phyloP scores from a whole-genome alignment of 2,329 filamentous ascomycete genomes.

The Calonectria fujianensis region DNA sequence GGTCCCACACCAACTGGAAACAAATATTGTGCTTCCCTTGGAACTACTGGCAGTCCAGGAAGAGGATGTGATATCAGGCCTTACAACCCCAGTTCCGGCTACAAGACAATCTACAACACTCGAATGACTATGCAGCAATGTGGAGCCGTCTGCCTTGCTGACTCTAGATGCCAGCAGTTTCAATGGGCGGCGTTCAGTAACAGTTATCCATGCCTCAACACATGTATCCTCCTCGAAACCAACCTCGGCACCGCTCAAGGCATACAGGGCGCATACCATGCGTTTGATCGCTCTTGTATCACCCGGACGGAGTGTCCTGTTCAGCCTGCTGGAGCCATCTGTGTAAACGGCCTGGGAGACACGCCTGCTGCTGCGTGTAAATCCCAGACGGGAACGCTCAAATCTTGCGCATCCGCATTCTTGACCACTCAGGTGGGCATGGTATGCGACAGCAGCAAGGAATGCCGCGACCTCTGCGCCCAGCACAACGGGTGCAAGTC shows the following conservation, averaged over 20 bases:
- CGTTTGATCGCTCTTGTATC: slow-evolving; percentile 48
- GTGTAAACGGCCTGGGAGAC: slow-evolving; percentile 46
- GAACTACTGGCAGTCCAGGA: slow-evolving; percentile 33
- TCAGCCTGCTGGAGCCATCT: slow-evolving; percentile 39
- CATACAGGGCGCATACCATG: slow-evolving; percentile 39
- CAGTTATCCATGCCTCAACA: slow-evolving; percentile 43
- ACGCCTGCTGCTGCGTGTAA: slow-evolving; percentile 44
- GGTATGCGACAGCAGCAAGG: slow-evolving; percentile 37
- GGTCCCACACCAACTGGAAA: slow-evolving; percentile 23
- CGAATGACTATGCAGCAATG: slow-evolving; percentile 47
- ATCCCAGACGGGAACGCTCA: slow-evolving; percentile 37
- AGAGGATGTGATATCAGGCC: slow-evolving; percentile 45
- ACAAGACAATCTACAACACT: slow-evolving; percentile 41
- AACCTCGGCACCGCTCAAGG: slow-evolving; percentile 36
- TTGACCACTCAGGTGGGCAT: slow-evolving; percentile 35
- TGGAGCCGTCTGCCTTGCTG: slow-evolving; percentile 45
- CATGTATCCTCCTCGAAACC: slow-evolving; percentile 40
- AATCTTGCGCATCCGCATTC: slow-evolving; percentile 48
- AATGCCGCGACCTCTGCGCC: slow-evolving; percentile 50
- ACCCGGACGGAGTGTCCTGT: slow-evolving; percentile 36
- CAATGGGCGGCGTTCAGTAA: slow-evolving; percentile 42
- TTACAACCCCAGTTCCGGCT: slow-evolving; percentile 46
- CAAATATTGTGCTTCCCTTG: slow-evolving; percentile 45
- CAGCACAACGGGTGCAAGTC: slow-evolving; percentile 49
- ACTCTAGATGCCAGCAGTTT: slow-evolving; percentile 46